Evolutionary conservation across 2,329 filamentous ascomycete genomes (phyloP).

Genomic region (Xylaria hypoxylon): DNA sequence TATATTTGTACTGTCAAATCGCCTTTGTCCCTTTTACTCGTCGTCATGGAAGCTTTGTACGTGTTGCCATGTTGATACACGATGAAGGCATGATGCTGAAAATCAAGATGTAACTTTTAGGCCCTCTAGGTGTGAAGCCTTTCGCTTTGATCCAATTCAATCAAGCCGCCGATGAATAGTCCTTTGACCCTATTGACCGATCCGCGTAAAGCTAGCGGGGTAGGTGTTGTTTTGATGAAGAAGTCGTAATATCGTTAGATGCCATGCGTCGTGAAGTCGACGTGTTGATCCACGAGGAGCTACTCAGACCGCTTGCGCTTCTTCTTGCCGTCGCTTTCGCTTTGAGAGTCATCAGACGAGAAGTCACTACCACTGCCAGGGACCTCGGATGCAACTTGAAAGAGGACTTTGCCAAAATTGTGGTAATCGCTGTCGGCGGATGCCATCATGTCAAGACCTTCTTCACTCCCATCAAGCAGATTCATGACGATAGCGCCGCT

Average conservation of each 20-base stretch:
- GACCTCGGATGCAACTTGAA: conserved; percentile 80
- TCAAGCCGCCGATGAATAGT: conserved; percentile 38
- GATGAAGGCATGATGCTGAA: conserved; percentile 54
- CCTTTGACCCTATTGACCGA: conserved; percentile 49
- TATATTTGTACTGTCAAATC: conserved; percentile 38
- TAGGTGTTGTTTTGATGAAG: conserved; percentile 47
- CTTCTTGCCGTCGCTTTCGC: conserved; percentile 69
- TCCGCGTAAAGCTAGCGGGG: conserved; percentile 49
- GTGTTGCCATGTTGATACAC: conserved; percentile 59
- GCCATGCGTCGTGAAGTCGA: conserved; percentile 51
- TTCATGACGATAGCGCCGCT: conserved; percentile 92
- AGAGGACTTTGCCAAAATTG: conserved; percentile 80
- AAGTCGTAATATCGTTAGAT: conserved; percentile 58
- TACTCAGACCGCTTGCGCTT: conserved; percentile 82
- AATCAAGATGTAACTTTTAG: conserved; percentile 55
- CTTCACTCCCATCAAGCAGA: conserved; percentile 78
- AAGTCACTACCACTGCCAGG: conserved; percentile 73
- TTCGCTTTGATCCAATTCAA: conserved; percentile 35
- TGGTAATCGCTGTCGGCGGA: conserved; percentile 71
- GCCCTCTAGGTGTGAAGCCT: conserved; percentile 52
- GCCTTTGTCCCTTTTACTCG: conserved; percentile 44
- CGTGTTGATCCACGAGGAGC: conserved; percentile 40
- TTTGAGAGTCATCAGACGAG: conserved; percentile 64
- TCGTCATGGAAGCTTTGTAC: conserved; percentile 51
- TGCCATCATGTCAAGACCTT: conserved; percentile 57